phyloP scores from a whole-genome alignment of 2,329 filamentous ascomycete species.

The Alternaria gaisen region DNA sequence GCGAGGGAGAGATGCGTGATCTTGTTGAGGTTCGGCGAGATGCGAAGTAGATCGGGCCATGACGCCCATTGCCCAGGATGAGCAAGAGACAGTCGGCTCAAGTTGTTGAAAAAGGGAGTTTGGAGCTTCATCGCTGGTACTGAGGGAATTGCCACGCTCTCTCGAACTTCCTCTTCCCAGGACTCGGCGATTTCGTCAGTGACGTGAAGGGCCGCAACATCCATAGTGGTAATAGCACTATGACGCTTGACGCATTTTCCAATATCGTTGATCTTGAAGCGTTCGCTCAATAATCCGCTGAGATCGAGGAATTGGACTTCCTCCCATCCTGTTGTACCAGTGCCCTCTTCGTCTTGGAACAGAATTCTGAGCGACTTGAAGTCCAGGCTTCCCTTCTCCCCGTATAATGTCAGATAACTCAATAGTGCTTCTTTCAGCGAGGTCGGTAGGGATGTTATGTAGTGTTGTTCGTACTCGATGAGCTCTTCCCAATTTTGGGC shows the following conservation, averaged over 20 bases:
- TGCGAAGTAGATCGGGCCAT: slow-evolving; percentile 64
- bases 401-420: slow-evolving; percentile 65
- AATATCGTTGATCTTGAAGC: slow-evolving; percentile 60
- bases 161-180: slow-evolving; percentile 56
- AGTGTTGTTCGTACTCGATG: slow-evolving; percentile 64
- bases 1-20: slow-evolving; percentile 70
- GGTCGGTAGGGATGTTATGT: slow-evolving; percentile 61
- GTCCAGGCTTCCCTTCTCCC: slow-evolving; percentile 52
- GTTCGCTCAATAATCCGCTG: slow-evolving; percentile 58
- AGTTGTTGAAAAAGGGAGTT: slow-evolving; percentile 56
- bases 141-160: not conserved
- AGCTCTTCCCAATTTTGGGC: slow-evolving; percentile 66
- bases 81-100: slow-evolving; percentile 67
- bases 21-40: slow-evolving; percentile 63
- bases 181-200: slow-evolving; percentile 52
- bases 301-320: slow-evolving; percentile 63
- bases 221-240: slow-evolving; percentile 14
- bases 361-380: slow-evolving; percentile 60
- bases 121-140: slow-evolving; percentile 28
- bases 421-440: slow-evolving; percentile 63
- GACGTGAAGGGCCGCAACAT: slow-evolving; percentile 26
- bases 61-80: slow-evolving; percentile 59
- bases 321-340: slow-evolving; percentile 51
- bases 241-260: slow-evolving; percentile 52
- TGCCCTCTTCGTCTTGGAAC: slow-evolving; percentile 53